These are phyloP conservation scores for Clavispora vitiphila DNA, from an alignment of 805 yeast genomes.

Conservation along the genomic window DNA sequence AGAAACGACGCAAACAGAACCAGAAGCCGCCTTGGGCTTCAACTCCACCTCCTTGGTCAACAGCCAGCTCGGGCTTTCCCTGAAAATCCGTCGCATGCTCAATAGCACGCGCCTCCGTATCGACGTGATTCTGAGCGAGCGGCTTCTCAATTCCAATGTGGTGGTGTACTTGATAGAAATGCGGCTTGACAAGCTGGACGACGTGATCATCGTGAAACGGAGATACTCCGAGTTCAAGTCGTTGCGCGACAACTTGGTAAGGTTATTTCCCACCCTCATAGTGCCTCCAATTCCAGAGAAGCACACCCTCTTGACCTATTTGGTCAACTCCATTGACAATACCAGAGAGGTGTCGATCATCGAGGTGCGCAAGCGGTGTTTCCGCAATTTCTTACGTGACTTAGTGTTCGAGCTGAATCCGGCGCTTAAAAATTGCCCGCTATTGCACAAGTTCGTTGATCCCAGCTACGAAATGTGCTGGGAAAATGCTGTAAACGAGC, in stretches of 20 bases:
- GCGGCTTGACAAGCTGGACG: conserved; percentile 7
- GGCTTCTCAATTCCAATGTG: conserved; percentile 29
- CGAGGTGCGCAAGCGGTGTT: conserved; percentile 45
- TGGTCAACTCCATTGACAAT: conserved; percentile 36
- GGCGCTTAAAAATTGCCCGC: conserved; percentile 29
- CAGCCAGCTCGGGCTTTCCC: conserved; percentile 14
- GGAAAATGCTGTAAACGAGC: conserved; percentile 46
- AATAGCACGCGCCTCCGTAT: conserved; percentile 23
- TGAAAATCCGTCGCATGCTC: conserved; percentile 23
- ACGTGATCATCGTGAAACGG: conserved; percentile 33
- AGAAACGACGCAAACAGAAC: conserved; percentile 2
- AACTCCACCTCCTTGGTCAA: conserved; percentile 14
- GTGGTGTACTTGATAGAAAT: conserved; percentile 36
- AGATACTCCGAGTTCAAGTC: conserved; percentile 42
- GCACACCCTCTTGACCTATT: conserved; percentile 41
- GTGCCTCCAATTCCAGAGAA: conserved; percentile 44
- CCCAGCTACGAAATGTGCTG: conserved; percentile 47
- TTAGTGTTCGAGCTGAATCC: conserved; percentile 27
- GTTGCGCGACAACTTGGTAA: conserved; percentile 32
- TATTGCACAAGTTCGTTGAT: conserved; percentile 46
- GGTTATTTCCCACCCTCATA: conserved; percentile 35
- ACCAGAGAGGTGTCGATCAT: conserved; percentile 34
- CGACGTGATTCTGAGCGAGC: conserved; percentile 32
- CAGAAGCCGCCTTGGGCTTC: conserved; percentile 3
- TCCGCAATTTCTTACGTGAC: conserved; percentile 40